Evolutionary conservation across 805 yeast species (phyloP), one percentile per base, ranked within the genome.

Genomic region (Zygosaccharomyces rouxii): DNA sequence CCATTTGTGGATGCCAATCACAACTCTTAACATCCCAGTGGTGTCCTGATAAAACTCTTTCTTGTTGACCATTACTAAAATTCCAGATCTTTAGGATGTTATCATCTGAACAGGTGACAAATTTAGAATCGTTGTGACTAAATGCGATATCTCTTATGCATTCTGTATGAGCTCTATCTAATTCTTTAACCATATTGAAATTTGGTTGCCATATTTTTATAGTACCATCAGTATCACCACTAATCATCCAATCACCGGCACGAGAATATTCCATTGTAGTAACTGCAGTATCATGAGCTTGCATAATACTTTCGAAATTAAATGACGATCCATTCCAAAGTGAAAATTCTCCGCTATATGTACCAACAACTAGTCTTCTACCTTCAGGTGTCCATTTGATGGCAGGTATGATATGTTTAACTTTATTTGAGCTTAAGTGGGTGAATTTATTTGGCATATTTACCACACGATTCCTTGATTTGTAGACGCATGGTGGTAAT

Each of bases 11-110:
- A 67, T 94, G 99, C 99, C 99, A 94, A 67, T 94, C 98, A 46
- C 95, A 87, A 47, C 90, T 81, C 64, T 94, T 94, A 19, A 94
- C 97, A 68, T 94, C 99, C 99, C 99, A 94, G 65, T 95, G 96
- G 69, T 94, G 99, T 2, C 98, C 98, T 21, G 81, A 76, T 47
- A 94, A 72, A 0, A 80, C 74, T 42, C 86, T 71, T 63, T 94
- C 99, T 57, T 88, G 94, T 50, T 77, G 72, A 31, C 94, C 94
- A 61, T 85, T 87, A 62, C 87, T 84, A 69, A 94, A 94, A 68
- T 90, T 88, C 97, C 98, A 94, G 33, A 94, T 83, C 64, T 94
- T 95, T 52, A 92, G 72, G 5, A 84, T 77, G 44, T 89, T 85
- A 67, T 94, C 99, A 69, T 94, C 99, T 16, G 95, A 86, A 55